A percentile compares a stretch with the other conserved stretches of the same genome.
phyloP scores from a whole-genome alignment of 768 basidiomycete species.

The Cystoderma amianthinum region DNA sequence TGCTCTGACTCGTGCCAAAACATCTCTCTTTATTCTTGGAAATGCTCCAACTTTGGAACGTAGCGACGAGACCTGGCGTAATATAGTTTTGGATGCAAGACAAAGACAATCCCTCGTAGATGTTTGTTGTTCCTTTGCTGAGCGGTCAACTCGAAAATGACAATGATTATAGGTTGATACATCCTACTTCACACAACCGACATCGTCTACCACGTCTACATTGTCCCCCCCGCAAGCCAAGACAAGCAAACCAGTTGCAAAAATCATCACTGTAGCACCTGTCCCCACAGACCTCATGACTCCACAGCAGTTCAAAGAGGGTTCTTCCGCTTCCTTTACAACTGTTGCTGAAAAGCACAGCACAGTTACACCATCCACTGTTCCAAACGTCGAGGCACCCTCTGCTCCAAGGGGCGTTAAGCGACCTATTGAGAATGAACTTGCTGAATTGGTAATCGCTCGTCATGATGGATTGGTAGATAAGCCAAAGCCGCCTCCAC shows the following conservation, averaged over 20 bases:
- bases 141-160: not conserved
- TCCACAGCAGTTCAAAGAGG: slow-evolving; percentile 23
- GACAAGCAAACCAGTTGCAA: slow-evolving; percentile 2
- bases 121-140: slow-evolving; percentile 33
- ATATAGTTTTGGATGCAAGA: slow-evolving; percentile 73
- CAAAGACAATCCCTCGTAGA: slow-evolving; percentile 55
- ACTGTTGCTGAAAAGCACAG: not conserved
- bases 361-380: not conserved
- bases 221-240: not conserved
- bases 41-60: slow-evolving; percentile 85
- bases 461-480: slow-evolving; percentile 6
- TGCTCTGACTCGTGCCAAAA: slow-evolving; percentile 94
- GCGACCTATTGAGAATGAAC: slow-evolving; percentile 6
- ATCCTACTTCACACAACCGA: slow-evolving; percentile 29
- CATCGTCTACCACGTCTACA: not conserved
- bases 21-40: slow-evolving; percentile 90
- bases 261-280: slow-evolving; percentile 8
- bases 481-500: slow-evolving; percentile 17
- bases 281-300: slow-evolving; percentile 28
- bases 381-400: not conserved
- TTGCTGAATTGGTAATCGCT: not conserved
- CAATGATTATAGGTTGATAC: slow-evolving; percentile 14
- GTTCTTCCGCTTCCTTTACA: slow-evolving; percentile 1
- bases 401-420: slow-evolving; percentile 11
- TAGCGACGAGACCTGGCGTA: slow-evolving; percentile 73